These are phyloP conservation scores for Puccinia hordei DNA, from an alignment of 1,284 basidiomycete genomes.

Conservation along the genomic window DNA sequence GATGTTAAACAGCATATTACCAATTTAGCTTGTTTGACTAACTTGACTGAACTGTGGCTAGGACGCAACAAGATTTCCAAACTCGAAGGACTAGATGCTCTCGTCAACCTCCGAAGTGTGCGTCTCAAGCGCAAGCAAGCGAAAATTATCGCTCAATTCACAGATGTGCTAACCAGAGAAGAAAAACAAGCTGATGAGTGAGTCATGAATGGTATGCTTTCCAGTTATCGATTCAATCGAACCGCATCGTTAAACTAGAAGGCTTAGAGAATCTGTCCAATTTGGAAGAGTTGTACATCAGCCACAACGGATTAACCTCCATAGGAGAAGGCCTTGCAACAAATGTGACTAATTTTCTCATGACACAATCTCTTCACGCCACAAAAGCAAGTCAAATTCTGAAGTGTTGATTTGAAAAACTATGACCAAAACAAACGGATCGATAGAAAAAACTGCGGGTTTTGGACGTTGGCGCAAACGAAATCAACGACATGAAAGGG, in stretches of 20 bases:
- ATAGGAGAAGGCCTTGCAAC: conserved; percentile 40
- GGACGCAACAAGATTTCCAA: conserved; percentile 60
- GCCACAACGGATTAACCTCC: conserved; percentile 58
- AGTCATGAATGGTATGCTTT: conserved; percentile 48
- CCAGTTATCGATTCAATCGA: conserved; percentile 59
- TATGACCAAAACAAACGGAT: conserved; percentile 51
- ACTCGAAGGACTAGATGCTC: conserved; percentile 52
- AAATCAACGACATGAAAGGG: conserved; percentile 56
- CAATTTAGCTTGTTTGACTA: conserved; percentile 56
- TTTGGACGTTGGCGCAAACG: conserved; percentile 58
- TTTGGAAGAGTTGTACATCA: conserved; percentile 59
- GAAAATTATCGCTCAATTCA: background rate
- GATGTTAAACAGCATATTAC: conserved; percentile 54
- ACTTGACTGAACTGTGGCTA: conserved; percentile 59
- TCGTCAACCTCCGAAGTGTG: conserved; percentile 33
- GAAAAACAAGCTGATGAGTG: no score
- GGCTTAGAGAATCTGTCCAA: conserved; percentile 56
- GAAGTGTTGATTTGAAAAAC: no score
- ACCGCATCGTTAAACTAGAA: conserved; percentile 58
- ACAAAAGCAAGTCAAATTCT: background rate
- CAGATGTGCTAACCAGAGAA: no score
- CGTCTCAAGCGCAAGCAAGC: background rate
- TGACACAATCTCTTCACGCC: background rate
- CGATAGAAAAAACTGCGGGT: conserved; percentile 55
- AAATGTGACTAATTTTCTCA: conserved; percentile 27